Percentiles rank a stretch among this genome's conserved stretches.
These are phyloP conservation scores for Neocatenulostroma microsporum DNA, from an alignment of 2,329 filamentous ascomycete species.

Conservation along the genomic window DNA sequence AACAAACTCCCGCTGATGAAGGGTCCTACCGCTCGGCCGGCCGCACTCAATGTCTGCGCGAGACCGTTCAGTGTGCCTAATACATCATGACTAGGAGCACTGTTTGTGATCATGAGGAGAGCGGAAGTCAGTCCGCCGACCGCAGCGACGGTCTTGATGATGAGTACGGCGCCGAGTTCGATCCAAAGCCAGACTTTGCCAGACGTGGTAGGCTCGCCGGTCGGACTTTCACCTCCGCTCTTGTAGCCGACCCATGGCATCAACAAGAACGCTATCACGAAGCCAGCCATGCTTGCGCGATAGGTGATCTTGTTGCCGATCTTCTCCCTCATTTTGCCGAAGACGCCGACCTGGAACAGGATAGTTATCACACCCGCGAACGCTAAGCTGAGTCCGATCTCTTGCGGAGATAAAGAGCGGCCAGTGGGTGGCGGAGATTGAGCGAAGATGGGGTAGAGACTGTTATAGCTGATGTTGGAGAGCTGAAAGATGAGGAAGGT, in stretches of 20 bases:
- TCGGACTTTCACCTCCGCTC: conserved; percentile 43
- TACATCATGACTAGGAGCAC: conserved; percentile 73
- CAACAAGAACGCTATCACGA: conserved; percentile 71
- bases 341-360: conserved; percentile 78
- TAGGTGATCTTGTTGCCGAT: conserved; percentile 85
- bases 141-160: conserved; percentile 83
- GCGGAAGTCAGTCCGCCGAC: conserved; percentile 87
- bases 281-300: conserved; percentile 65
- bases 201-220: conserved; percentile 41
- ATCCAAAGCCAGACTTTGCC: conserved; percentile 66
- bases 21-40: conserved; percentile 78
- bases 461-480: conserved; percentile 91
- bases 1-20: conserved; percentile 84
- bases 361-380: conserved; percentile 82
- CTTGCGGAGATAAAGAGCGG: conserved; percentile 63
- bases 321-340: conserved; percentile 66
- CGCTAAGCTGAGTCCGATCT: conserved; percentile 77
- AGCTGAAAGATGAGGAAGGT: conserved; percentile 93
- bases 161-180: conserved; percentile 70
- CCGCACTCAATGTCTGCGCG: conserved; percentile 86
- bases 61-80: conserved; percentile 88
- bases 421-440: conserved; percentile 68
- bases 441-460: conserved; percentile 87
- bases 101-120: conserved; percentile 86
- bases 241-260: conserved; percentile 88